Conservation (phyloP, 179 eudicot genomes). For the Actinidia polygama region DNA sequence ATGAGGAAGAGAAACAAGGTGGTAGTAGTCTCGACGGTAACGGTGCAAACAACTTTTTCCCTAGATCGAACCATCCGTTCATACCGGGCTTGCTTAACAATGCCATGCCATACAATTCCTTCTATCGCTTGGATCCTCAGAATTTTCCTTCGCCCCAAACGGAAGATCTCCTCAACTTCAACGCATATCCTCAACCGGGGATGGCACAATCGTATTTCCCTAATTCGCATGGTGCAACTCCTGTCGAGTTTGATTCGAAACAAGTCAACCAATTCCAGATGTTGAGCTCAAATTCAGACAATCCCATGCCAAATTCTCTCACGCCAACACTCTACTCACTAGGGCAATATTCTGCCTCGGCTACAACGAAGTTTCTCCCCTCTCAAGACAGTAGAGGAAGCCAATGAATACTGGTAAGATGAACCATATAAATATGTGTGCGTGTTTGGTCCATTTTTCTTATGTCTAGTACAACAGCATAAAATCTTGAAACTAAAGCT, state of each 20-base stretch:
- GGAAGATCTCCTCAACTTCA: conserved; percentile 36
- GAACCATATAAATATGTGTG: background rate
- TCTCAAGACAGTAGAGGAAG: too few relatives aligned
- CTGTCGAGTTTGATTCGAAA: conserved; percentile 29
- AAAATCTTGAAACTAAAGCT: too few relatives aligned
- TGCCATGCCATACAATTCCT: conserved; percentile 22
- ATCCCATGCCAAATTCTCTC: conserved; percentile 24
- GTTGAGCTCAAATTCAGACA: conserved; percentile 34
- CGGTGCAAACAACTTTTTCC: conserved; percentile 13
- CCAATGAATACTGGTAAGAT: background rate
- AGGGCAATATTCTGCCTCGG: conserved; percentile 34
- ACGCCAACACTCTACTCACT: too few relatives aligned
- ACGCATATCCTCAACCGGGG: too few relatives aligned
- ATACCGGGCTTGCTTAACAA: conserved; percentile 31
- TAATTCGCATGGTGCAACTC: too few relatives aligned
- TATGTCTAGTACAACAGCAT: too few relatives aligned
- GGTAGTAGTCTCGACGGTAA: background rate
- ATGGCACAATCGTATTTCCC: conserved; percentile 37
- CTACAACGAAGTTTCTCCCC: conserved; percentile 18
- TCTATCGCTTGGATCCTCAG: conserved; percentile 42
- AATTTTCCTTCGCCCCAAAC: conserved; percentile 29
- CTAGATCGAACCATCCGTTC: conserved; percentile 19
- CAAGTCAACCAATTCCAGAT: conserved; percentile 37
- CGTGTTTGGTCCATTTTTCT: too few relatives aligned
- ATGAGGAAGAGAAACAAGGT: conserved; percentile 9